Evolutionary conservation across 1,139 yeast species (phyloP), one percentile per base, ranked within the genome.

Genomic region (Kluyveromyces sp.): DNA sequence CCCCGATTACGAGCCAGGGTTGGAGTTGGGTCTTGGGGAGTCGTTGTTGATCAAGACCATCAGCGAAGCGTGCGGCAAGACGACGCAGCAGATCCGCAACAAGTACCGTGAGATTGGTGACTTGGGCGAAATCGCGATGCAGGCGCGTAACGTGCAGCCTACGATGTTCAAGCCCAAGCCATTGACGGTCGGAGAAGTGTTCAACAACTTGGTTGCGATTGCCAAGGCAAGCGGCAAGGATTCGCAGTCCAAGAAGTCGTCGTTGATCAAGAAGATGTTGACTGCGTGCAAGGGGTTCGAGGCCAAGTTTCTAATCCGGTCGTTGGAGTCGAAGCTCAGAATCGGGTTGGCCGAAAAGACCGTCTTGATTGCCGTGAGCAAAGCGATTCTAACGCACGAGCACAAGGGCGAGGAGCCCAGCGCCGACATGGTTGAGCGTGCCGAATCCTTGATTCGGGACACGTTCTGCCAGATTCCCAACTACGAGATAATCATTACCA

Each of bases 341-440:
- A 92, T 94, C 50, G 96, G 96, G 1, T 75, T 92, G 53, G 97
- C 97, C 0, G 97, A 90, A 56, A 90, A 90, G 60, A 84, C 96
- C 0, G 96, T 92, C 0, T 70, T 90, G 40, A 78, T 84, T 3
- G 84, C 94, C 0, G 69, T 92, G 45, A 85, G 97, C 0, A 95
- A 88, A 59, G 95, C 97, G 0, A 77, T 89, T 55, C 74, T 82
- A 2, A 74, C 76, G 21, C 78, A 74, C 62, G 95, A 86, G 56
- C 55, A 64, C 46, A 47, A 55, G 5, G 59, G 63, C 30, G 51
- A 57, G 35, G 58, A 59, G 41, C 56, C 58, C 4, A 48, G 59
- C n/a, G 56, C 58, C 45, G 61, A 56, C 7, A 55, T 60, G 41
- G 70, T 80, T 0, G 78, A 75, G 33, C 56, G 69, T 38, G 96